Evolutionary conservation across 2,329 filamentous ascomycete species (phyloP), one percentile per base, ranked within the genome.

Genomic region (Verruconis gallopava): DNA sequence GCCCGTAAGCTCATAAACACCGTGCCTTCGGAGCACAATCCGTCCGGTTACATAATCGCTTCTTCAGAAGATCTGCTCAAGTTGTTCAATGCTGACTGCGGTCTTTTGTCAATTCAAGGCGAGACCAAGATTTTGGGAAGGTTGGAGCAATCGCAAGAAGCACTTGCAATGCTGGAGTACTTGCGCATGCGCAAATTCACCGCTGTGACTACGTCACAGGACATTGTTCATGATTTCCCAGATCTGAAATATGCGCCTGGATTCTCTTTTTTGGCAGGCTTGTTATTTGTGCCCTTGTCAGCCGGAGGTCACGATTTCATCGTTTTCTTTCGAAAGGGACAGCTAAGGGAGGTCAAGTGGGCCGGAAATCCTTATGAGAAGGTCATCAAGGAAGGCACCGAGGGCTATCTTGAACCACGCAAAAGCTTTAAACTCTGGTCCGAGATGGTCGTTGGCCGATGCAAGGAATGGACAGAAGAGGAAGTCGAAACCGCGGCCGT

Each of bases 401-500:
- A 76, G 22, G 75, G 73, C 1, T 85, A 81, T 49, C 64, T 93
- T 0, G 84, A 93, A 54, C 85, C 85, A 0, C 70, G 80, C 47
- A 82, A 75, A 54, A 82, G 83, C 54, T 93, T 93, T 62, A 79
- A 79, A 52, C 74, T 71, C 1, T 93, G 85, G 85, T 75, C 73
- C 21, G 86, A 94, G 59, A 85, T 74, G 0, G 77, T 93, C 0
- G 59, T 86, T 9, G 85, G 84, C 4, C 86, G 82, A 59, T 88
- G 82, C 50, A 75, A 82, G 17, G 85, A 93, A 50, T 94, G 86
- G 86, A 79, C 78, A 0, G 85, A 91, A 53, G 82, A 93, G 47
- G 84, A 94, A 54, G 72, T 93, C 2, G 86, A 94, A 59, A 93
- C 85, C 0, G 85, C 86, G 0, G 84, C 85, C 1, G 83, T 93